Conservation (phyloP, 345 rosid genomes). For the Pistacia integerrima region DNA sequence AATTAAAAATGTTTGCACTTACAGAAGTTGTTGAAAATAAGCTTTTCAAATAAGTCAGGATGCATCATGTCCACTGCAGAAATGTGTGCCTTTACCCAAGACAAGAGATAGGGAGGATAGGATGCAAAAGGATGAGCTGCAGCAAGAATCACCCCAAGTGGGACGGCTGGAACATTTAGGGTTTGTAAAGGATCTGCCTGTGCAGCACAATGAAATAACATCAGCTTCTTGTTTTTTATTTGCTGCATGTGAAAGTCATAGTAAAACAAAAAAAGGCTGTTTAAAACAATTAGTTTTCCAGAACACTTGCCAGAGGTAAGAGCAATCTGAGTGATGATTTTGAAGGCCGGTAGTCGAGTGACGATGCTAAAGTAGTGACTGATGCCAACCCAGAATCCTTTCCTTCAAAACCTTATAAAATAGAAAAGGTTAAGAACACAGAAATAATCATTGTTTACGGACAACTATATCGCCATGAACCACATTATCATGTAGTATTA, state of each 20-base stretch:
- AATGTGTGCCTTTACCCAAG: slow-evolving; percentile 62
- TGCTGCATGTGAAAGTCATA: background rate
- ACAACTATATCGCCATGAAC: background rate
- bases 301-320: slow-evolving; percentile 72
- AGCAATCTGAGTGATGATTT: slow-evolving; percentile 64
- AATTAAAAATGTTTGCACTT: slow-evolving; percentile 22
- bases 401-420: slow-evolving; percentile 55
- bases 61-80: slow-evolving; percentile 76
- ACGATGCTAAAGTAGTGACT: slow-evolving; percentile 66
- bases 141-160: slow-evolving; percentile 59
- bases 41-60: slow-evolving; percentile 65
- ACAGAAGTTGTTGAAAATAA: slow-evolving; percentile 69
- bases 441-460: background rate
- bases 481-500: background rate
- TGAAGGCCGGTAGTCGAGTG: slow-evolving; percentile 79
- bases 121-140: slow-evolving; percentile 62
- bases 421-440: slow-evolving; percentile 14
- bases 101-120: slow-evolving; percentile 63
- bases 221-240: slow-evolving; percentile 6
- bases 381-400: slow-evolving; percentile 68
- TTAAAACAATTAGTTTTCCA: slow-evolving; percentile 4
- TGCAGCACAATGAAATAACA: slow-evolving; percentile 12
- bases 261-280: background rate
- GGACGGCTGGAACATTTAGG: slow-evolving; percentile 62
- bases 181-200: slow-evolving; percentile 73